phyloP scores from a whole-genome alignment of 306 rosid species.

The Hylodesmum podocarpum region DNA sequence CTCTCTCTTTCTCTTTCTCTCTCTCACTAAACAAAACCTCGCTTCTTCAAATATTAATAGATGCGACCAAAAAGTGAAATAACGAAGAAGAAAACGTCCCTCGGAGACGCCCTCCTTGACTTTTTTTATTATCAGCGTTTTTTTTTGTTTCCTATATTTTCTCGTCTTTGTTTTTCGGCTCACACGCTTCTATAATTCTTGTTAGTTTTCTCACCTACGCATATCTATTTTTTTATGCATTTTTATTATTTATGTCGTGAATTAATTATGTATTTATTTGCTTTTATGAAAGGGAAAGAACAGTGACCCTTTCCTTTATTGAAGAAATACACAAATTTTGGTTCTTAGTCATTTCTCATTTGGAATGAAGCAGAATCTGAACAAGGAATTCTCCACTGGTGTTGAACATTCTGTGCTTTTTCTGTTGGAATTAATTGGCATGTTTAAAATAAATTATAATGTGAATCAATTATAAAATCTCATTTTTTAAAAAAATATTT shows the following conservation, averaged over 20 bases:
- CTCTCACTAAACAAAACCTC: slow-evolving; percentile 11
- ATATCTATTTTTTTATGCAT: not conserved
- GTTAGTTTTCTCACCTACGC: not conserved
- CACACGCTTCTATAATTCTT: not conserved
- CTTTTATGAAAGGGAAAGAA: not conserved
- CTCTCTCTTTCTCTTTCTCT: slow-evolving; percentile 13
- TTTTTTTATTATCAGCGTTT: not conserved
- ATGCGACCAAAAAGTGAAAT: slow-evolving; percentile 31
- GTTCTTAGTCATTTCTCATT: not conserved
- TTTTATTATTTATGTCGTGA: not conserved
- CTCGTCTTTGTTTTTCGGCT: not conserved
- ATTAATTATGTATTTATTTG: not conserved
- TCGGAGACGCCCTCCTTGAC: slow-evolving; percentile 27
- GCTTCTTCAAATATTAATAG: slow-evolving; percentile 27
- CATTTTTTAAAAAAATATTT: too few relatives aligned
- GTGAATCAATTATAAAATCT: too few relatives aligned
- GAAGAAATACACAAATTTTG: not conserved
- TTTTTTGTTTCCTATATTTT: not conserved
- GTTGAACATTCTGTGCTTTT: not conserved
- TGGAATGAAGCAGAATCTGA: not conserved
- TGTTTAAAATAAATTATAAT: too few relatives aligned
- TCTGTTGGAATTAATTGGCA: not conserved
- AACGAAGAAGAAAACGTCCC: slow-evolving; percentile 4
- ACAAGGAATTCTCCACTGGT: not conserved
- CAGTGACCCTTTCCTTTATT: not conserved